Percentiles rank a stretch among this genome's conserved stretches.
These are phyloP conservation scores for Phaseolus lunatus DNA, from an alignment of 306 rosid species.

Conservation along the genomic window DNA sequence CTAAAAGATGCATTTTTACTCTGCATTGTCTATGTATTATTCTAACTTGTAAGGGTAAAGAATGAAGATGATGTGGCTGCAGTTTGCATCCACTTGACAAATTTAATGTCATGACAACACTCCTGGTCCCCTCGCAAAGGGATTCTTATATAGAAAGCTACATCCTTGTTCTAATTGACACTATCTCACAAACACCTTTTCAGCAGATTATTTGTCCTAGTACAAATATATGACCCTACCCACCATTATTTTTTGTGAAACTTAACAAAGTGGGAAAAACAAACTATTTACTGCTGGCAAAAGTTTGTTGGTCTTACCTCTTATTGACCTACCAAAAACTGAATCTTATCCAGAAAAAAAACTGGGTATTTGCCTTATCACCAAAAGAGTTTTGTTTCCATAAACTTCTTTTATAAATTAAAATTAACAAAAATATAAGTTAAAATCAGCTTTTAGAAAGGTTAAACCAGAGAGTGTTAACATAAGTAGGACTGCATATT, in stretches of 20 bases:
- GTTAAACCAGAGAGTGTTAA: background rate
- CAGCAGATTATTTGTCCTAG: conserved; percentile 25
- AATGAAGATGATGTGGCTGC: conserved; percentile 42
- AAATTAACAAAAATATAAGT: background rate
- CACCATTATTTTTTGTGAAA: background rate
- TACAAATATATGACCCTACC: conserved; percentile 7
- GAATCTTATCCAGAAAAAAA: background rate
- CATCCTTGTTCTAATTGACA: conserved; percentile 19
- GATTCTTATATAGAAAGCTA: background rate
- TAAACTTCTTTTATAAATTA: background rate
- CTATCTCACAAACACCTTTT: conserved; percentile 33
- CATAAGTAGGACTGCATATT: background rate
- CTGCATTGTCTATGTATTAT: conserved; percentile 33
- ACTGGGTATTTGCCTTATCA: background rate
- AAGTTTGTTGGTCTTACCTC: background rate
- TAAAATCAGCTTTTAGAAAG: background rate
- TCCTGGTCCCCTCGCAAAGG: conserved; percentile 43
- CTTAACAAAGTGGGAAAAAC: conserved; percentile 2
- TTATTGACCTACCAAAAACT: conserved; percentile 4
- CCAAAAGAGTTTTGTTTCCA: too few species aligned
- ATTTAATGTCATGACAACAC: conserved; percentile 19
- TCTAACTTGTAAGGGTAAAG: conserved; percentile 26
- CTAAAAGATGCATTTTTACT: conserved; percentile 37
- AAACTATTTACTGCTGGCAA: background rate
- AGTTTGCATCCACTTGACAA: conserved; percentile 46